Conservation (phyloP, 2,329 filamentous ascomycete genomes). For the Colletotrichum sp. region DNA sequence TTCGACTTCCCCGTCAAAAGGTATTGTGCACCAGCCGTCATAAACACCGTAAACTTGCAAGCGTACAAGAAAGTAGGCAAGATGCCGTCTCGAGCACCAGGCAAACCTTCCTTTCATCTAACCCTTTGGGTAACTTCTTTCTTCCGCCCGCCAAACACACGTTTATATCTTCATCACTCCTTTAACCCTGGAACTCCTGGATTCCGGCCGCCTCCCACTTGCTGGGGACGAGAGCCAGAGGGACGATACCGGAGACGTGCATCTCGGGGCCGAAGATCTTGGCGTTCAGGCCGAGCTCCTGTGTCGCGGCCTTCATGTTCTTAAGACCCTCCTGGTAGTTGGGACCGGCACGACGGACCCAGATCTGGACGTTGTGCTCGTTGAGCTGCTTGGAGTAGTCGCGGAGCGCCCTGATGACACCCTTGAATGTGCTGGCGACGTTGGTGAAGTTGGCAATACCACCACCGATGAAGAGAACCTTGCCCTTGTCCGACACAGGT, state of each 20-base stretch:
- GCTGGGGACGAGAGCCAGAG: conserved; percentile 78
- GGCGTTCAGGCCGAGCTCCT: conserved; percentile 83
- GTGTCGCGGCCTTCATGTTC: conserved; percentile 97
- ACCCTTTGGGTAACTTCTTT: conserved; percentile 2
- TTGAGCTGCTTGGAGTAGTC: conserved; percentile 84
- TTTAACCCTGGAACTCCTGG: conserved; percentile 65
- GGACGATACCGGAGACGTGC: conserved; percentile 97
- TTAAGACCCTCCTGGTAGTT: conserved; percentile 99
- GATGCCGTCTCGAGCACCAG: conserved; percentile 14
- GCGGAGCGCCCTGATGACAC: conserved; percentile 94
- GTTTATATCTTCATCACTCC: conserved; percentile 9
- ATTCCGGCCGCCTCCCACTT: conserved; percentile 66
- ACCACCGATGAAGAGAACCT: conserved; percentile 99
- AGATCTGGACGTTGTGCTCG: conserved; percentile 98
- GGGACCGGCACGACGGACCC: conserved; percentile 87
- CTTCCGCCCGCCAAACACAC: not conserved
- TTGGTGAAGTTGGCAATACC: conserved; percentile 99
- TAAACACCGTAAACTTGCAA: conserved; percentile 24
- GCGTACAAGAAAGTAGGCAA: conserved; percentile 23
- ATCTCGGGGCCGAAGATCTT: conserved; percentile 78
- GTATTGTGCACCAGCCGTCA: conserved; percentile 21
- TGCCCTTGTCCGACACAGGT: conserved; percentile 84
- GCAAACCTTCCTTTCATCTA: conserved; percentile 21
- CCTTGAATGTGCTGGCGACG: conserved; percentile 99
- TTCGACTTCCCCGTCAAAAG: conserved; percentile 17